Percentiles rank a stretch among this genome's conserved stretches.
Conservation (phyloP, 139 green algal species). For the Astrephomene gubernaculifera region DNA sequence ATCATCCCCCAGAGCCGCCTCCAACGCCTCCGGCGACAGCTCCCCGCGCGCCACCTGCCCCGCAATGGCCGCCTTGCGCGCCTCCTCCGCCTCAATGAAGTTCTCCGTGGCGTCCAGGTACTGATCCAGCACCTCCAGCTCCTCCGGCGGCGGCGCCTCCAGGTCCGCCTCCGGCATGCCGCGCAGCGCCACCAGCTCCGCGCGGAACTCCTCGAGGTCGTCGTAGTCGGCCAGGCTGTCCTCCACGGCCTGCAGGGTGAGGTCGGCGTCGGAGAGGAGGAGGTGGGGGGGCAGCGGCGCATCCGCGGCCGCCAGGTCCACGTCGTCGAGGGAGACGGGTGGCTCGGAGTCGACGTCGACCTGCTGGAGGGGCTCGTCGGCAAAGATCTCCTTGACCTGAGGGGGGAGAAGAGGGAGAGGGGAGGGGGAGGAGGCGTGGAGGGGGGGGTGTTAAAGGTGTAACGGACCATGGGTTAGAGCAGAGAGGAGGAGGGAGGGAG, state of each 20-base stretch:
- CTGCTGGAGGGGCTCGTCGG: constrained; percentile 14
- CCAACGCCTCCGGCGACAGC: constrained; percentile 51
- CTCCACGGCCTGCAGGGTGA: background rate
- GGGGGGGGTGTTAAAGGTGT: background rate
- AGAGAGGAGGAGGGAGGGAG: no score
- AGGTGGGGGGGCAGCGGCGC: no score
- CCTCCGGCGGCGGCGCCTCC: constrained; percentile 39
- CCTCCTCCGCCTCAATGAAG: constrained; percentile 46
- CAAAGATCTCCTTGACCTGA: constrained; percentile 48
- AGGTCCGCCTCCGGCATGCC: constrained; percentile 23
- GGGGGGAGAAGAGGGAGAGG: background rate
- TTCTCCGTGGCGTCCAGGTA: constrained; percentile 47
- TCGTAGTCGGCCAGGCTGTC: constrained; percentile 3
- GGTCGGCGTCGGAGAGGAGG: no score
- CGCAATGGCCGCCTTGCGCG: constrained; percentile 24
- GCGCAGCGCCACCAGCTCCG: constrained; percentile 23
- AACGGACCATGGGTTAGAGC: no score
- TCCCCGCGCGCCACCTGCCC: constrained; percentile 20
- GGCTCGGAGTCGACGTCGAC: constrained; percentile 19
- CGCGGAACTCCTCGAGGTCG: constrained; percentile 10
- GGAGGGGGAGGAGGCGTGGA: background rate
- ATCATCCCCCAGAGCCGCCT: no score
- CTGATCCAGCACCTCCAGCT: constrained; percentile 50
- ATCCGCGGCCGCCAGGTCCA: no score
- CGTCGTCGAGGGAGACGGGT: constrained; percentile 25